Conservation (phyloP, 2,329 filamentous ascomycete genomes). For the Hypoxylon sp. region DNA sequence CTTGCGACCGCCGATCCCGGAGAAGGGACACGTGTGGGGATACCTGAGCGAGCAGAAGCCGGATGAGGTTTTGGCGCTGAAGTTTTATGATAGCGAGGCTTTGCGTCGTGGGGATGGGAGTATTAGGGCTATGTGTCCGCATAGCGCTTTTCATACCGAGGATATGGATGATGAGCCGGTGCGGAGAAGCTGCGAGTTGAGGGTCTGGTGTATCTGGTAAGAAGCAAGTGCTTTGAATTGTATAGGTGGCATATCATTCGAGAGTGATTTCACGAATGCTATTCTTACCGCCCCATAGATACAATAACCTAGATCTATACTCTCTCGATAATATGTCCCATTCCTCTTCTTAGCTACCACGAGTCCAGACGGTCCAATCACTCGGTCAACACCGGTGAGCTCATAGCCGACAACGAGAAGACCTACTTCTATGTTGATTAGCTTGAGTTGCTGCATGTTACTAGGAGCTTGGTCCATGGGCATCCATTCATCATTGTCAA, state of each 20-base stretch:
- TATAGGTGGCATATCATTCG: not conserved
- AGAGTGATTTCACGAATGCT: not conserved
- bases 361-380: too few species aligned
- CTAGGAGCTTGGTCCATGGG: too few species aligned
- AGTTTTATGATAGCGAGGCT: conserved; percentile 17
- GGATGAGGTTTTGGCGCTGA: conserved; percentile 12
- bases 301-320: too few species aligned
- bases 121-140: conserved; percentile 10
- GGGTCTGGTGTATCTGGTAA: conserved; percentile 17
- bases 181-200: conserved; percentile 14
- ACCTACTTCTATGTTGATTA: too few species aligned
- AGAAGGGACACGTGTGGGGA: conserved; percentile 7
- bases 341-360: too few species aligned
- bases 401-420: too few species aligned
- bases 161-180: conserved; percentile 6
- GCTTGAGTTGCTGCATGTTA: too few species aligned
- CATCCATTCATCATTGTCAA: too few species aligned
- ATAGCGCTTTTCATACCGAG: conserved; percentile 3
- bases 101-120: conserved; percentile 1
- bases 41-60: conserved; percentile 11
- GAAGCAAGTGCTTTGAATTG: too few species aligned
- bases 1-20: conserved; percentile 4
- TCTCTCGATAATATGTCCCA: too few species aligned
- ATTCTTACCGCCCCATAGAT: too few species aligned
- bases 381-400: too few species aligned